Evolutionary conservation across 345 rosid species (phyloP).

Genomic region (Populus simonii): DNA sequence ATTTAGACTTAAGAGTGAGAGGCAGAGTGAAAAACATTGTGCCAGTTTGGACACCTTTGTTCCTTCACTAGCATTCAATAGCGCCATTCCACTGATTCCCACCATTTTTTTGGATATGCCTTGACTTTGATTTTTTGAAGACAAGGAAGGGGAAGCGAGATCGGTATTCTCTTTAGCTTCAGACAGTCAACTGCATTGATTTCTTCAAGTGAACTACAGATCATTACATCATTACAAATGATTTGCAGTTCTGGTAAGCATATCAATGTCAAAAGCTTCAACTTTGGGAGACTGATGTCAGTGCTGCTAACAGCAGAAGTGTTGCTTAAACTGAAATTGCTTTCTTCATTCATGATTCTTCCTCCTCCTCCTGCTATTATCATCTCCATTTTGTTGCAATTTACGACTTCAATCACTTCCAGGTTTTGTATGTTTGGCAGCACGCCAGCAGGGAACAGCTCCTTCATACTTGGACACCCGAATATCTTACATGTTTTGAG

Average conservation of each 20-base stretch:
- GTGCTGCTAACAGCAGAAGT: no score
- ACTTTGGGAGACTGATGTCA: conserved; percentile 6
- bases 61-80: not conserved
- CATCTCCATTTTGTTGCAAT: not conserved
- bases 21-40: no score
- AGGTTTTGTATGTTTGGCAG: conserved; percentile 11
- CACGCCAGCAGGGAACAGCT: conserved; percentile 1
- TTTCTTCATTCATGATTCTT: not conserved
- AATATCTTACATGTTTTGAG: fast-evolving
- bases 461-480: conserved; percentile 7
- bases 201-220: conserved; percentile 8
- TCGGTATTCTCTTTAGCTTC: conserved; percentile 13
- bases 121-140: not conserved
- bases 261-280: not conserved
- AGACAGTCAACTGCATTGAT: not conserved
- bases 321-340: not conserved
- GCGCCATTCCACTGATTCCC: conserved; percentile 23
- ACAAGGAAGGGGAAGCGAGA: conserved; percentile 5
- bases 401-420: not conserved
- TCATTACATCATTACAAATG: not conserved
- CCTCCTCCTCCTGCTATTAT: conserved; percentile 8
- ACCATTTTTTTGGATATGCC: not conserved
- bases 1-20: no score
- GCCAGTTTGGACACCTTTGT: no score
- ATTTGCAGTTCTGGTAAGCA: not conserved